phyloP scores from a whole-genome alignment of 2,329 filamentous ascomycete genomes.

The Aureobasidium sp. region DNA sequence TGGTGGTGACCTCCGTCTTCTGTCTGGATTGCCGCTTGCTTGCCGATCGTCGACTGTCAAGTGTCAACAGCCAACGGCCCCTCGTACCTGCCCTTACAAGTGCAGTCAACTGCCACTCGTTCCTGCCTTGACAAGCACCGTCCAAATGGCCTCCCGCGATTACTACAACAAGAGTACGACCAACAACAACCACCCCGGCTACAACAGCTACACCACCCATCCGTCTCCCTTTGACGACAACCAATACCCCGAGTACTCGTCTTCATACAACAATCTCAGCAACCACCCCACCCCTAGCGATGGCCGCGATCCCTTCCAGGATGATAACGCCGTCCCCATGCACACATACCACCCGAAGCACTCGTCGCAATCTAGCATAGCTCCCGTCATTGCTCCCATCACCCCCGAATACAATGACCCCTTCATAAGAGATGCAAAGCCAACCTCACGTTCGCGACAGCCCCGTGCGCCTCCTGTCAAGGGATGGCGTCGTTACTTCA shows the following conservation, averaged over 20 bases:
- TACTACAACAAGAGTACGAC: constrained; percentile 50
- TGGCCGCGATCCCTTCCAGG: constrained; percentile 37
- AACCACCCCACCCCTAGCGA: constrained; percentile 28
- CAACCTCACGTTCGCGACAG: background rate
- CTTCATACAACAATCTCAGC: constrained; percentile 52
- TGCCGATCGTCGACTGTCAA: background rate
- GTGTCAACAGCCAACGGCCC: background rate
- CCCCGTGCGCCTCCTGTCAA: constrained; percentile 14
- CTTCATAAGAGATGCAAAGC: constrained; percentile 27
- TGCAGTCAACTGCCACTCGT: background rate
- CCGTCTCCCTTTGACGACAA: constrained; percentile 13
- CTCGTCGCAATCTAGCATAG: constrained; percentile 27
- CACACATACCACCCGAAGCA: constrained; percentile 28
- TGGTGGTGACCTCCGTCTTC: background rate
- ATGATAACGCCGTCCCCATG: constrained; percentile 41
- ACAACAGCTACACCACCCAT: constrained; percentile 30
- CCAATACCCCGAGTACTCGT: constrained; percentile 23
- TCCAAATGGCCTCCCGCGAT: constrained; percentile 43
- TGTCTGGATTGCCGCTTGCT: background rate
- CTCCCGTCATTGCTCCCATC: constrained; percentile 24
- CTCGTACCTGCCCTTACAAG: too few species aligned
- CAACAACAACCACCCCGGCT: constrained; percentile 26
- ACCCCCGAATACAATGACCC: constrained; percentile 31
- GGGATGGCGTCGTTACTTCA: constrained; percentile 38
- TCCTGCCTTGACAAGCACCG: background rate